phyloP scores from a whole-genome alignment of 208 protist genomes.

The Leishmania tarentolae region DNA sequence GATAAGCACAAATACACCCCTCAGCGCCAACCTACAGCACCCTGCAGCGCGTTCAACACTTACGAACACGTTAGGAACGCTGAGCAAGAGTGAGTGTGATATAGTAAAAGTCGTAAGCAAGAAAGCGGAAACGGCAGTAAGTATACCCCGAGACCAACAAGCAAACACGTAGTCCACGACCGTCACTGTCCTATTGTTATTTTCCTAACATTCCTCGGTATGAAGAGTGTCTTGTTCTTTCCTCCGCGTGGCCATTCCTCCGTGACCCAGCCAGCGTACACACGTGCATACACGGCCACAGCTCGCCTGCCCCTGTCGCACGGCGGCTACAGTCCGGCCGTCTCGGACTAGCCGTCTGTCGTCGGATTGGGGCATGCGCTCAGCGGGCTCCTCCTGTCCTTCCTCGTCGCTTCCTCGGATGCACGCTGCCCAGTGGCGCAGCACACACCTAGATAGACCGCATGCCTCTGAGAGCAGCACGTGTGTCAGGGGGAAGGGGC shows the following conservation, averaged over 20 bases:
- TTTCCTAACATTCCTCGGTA: not conserved
- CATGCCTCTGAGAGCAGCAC: not conserved
- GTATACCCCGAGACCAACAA: not conserved
- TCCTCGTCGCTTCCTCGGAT: not conserved
- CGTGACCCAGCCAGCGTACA: too few relatives aligned
- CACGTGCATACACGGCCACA: not conserved
- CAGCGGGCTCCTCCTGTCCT: not conserved
- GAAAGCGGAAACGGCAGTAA: not conserved
- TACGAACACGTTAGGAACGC: not conserved
- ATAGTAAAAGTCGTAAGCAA: not conserved
- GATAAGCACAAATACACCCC: not conserved
- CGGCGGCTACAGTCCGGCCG: not conserved
- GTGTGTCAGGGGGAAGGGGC: not conserved
- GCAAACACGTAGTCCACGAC: not conserved
- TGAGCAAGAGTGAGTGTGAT: not conserved
- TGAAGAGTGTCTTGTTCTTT: not conserved
- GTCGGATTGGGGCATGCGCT: not conserved
- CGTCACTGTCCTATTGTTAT: not conserved
- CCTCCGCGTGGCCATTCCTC: too few relatives aligned
- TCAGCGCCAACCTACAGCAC: not conserved
- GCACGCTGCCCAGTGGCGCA: not conserved
- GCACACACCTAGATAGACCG: not conserved
- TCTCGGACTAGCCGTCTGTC: not conserved
- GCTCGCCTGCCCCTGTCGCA: not conserved
- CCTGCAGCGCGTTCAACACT: not conserved